Percentiles rank a stretch among this genome's conserved stretches.
phyloP scores from a whole-genome alignment of 345 rosid genomes.

The Passiflora organensis region DNA sequence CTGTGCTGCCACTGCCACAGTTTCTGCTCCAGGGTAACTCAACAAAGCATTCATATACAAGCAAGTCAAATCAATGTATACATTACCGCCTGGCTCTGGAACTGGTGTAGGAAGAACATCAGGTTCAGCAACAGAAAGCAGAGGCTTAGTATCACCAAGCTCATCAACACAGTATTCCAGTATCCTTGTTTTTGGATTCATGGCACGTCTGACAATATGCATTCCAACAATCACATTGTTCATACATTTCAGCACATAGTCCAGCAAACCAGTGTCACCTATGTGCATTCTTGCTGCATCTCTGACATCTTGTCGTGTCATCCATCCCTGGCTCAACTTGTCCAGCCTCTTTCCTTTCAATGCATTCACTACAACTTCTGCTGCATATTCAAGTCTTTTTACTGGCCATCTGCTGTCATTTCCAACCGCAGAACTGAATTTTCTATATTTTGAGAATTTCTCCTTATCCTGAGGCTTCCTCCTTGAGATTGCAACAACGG shows the following conservation, averaged over 20 bases:
- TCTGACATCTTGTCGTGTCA: constrained; percentile 86
- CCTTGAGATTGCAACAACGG: constrained; percentile 16
- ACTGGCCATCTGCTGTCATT: constrained; percentile 75
- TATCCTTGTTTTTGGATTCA: constrained; percentile 53
- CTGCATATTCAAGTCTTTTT: constrained; percentile 72
- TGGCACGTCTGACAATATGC: constrained; percentile 47
- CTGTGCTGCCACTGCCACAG: constrained; percentile 44
- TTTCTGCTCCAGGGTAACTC: constrained; percentile 48
- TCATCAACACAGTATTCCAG: constrained; percentile 72
- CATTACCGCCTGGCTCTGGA: constrained; percentile 39
- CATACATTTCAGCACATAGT: constrained; percentile 77
- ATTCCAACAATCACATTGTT: constrained; percentile 63
- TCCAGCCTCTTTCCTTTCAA: constrained; percentile 46
- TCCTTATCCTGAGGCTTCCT: constrained; percentile 32
- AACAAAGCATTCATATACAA: constrained; percentile 51
- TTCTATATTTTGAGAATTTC: constrained; percentile 35
- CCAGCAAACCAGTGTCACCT: constrained; percentile 86
- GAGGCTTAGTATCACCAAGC: constrained; percentile 19
- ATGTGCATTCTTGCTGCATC: constrained; percentile 87
- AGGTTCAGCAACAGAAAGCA: constrained; percentile 13
- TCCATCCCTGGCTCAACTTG: constrained; percentile 36
- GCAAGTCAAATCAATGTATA: constrained; percentile 46
- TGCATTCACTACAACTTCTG: constrained; percentile 66
- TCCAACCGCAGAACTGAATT: constrained; percentile 40
- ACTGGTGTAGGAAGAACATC: constrained; percentile 14